These are phyloP conservation scores for Colletotrichum filicis DNA, from an alignment of 2,329 filamentous ascomycete genomes.

Conservation along the genomic window DNA sequence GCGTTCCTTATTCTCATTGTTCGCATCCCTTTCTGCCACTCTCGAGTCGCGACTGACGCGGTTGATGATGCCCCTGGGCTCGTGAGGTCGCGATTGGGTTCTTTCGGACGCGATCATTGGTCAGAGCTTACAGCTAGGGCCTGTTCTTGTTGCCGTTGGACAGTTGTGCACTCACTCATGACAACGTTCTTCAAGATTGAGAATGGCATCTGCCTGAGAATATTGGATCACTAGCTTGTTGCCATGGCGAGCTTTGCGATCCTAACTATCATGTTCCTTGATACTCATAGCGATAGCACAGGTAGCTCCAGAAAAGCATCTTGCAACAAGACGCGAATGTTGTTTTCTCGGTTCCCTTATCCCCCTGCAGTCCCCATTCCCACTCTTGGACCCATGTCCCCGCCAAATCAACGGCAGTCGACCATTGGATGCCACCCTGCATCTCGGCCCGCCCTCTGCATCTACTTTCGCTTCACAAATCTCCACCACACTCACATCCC, in stretches of 20 bases:
- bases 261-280: fast-evolving
- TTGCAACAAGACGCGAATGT: background rate
- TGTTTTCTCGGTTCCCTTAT: background rate
- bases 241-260: too few relatives aligned
- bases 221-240: background rate
- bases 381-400: background rate
- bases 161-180: background rate
- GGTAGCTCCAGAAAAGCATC: background rate
- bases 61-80: background rate
- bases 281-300: background rate
- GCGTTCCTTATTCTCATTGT: background rate
- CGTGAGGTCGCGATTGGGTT: background rate
- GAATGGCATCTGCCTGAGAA: background rate
- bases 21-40: background rate
- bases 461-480: background rate
- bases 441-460: slow-evolving; percentile 5
- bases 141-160: background rate
- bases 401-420: background rate
- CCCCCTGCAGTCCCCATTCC: background rate
- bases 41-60: slow-evolving; percentile 6
- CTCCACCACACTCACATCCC: background rate
- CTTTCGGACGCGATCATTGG: slow-evolving; percentile 19
- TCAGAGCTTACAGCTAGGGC: background rate
- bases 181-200: background rate
- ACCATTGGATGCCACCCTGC: slow-evolving; percentile 5